Base-by-base conservation (phyloP, 805 yeast genomes). In the Pichia deserticola region DNA sequence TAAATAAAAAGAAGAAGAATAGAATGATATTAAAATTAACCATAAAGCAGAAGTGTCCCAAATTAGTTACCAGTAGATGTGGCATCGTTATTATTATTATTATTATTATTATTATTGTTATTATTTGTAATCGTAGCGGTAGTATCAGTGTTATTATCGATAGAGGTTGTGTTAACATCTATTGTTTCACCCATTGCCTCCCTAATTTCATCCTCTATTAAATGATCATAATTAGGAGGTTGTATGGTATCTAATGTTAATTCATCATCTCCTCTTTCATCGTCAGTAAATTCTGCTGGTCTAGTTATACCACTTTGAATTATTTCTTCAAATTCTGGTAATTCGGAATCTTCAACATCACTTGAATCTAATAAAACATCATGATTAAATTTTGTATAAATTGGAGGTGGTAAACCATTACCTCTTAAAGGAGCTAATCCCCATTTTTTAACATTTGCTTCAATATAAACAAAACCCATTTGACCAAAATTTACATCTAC, bases 401-500 rank as follows among this genome's bases (percentile, higher is more conserved):
- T 84, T 1, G 99, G 99, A 3, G 98, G 96, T 5, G 98, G 95
- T 4, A 95, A 84, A 51, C 89, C 84, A 44, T 76, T 78, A 1
- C 98, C 99, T 56, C 84, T 86, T 38, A 84, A 74, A 3, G 93
- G 92, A n/a, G 95, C 96, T 59, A 85, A 84, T 6, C 96, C 96
- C 97, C 97, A 89, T 63, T 86, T 89, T 63, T 89, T 89, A 37
- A 90, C 96, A 62, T 89, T 89, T 2, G 88, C 97, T 62, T 90
- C 97, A 44, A 90, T 87, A 61, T 78, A 89, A 3, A 90, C 97
- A 67, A 79, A 89, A 3, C 97, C 97, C 50, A 81, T 74, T 58
- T 87, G 92, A 20, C 99, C 99, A 49, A 93, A 68, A 84, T 95
- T 93, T 10, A 86, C 95, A 65, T 86, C 90, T n/a, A 93, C 71